Conservation (phyloP, 75 land plant species). For the Azolla pinnata region DNA sequence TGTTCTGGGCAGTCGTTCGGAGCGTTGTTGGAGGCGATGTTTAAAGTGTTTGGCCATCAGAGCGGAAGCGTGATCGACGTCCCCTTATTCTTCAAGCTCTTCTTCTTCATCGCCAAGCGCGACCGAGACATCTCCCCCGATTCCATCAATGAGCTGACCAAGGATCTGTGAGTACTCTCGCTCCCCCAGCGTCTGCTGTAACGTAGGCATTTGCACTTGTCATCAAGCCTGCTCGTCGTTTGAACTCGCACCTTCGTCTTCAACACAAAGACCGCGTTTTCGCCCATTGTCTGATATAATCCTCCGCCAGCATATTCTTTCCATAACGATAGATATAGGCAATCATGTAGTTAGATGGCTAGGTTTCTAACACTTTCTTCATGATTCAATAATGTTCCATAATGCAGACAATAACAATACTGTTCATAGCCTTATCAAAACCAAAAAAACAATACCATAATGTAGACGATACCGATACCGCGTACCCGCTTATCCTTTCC, state of each 20-base stretch:
- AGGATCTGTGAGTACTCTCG: slow-evolving; percentile 13
- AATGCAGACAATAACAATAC: too few species aligned
- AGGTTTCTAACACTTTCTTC: too few species aligned
- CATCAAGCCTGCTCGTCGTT: background rate
- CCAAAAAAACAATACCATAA: too few species aligned
- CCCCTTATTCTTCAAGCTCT: slow-evolving; percentile 21
- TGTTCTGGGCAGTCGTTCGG: slow-evolving; percentile 14
- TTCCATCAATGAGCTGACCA: slow-evolving; percentile 16
- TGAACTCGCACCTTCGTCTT: background rate
- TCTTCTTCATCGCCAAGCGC: slow-evolving; percentile 23
- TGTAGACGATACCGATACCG: too few species aligned
- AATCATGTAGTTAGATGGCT: background rate
- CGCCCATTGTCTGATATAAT: too few species aligned
- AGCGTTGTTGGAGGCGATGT: slow-evolving; percentile 24
- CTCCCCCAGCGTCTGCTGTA: background rate
- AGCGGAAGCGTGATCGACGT: slow-evolving; percentile 11
- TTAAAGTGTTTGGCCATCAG: slow-evolving; percentile 28
- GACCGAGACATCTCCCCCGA: slow-evolving; percentile 21
- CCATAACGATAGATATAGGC: background rate
- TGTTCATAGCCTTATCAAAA: too few species aligned
- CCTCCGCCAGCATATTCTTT: too few species aligned
- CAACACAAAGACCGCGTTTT: background rate
- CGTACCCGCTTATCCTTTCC: too few species aligned
- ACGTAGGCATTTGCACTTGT: background rate
- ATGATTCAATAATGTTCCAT: too few species aligned